phyloP scores from a whole-genome alignment of 129 eudicot genomes.

The Rutidosis leptorrhynchoides region DNA sequence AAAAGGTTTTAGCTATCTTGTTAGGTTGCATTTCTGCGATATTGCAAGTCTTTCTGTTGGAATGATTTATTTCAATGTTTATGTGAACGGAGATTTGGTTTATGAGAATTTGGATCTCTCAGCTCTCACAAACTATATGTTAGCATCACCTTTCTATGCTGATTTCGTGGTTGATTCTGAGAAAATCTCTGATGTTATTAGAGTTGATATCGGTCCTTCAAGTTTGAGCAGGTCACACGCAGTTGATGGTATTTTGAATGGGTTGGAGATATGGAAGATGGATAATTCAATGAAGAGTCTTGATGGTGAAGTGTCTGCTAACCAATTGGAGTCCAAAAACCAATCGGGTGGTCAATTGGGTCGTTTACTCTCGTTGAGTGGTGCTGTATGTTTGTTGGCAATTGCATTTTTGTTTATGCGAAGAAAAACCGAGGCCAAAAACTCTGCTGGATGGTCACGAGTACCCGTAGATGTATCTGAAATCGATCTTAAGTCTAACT shows the following conservation, averaged over 20 bases:
- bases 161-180: slow-evolving; percentile 66
- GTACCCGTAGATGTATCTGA: slow-evolving; percentile 73
- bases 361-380: slow-evolving; percentile 47
- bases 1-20: slow-evolving; percentile 56
- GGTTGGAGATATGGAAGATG: slow-evolving; percentile 74
- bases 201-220: slow-evolving; percentile 76
- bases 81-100: slow-evolving; percentile 73
- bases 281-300: slow-evolving; percentile 73
- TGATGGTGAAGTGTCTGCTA: slow-evolving; percentile 56
- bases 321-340: slow-evolving; percentile 41
- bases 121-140: slow-evolving; percentile 26
- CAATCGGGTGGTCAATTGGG: slow-evolving; percentile 39
- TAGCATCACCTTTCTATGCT: slow-evolving; percentile 92
- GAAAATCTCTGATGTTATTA: slow-evolving; percentile 41
- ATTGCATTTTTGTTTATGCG: slow-evolving; percentile 59
- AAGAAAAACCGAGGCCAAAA: slow-evolving; percentile 44
- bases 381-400: slow-evolving; percentile 61
- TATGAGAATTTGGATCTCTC: slow-evolving; percentile 73
- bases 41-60: slow-evolving; percentile 65
- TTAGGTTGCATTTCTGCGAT: slow-evolving; percentile 92
- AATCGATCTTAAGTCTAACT: slow-evolving; percentile 40
- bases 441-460: slow-evolving; percentile 57
- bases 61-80: slow-evolving; percentile 70
- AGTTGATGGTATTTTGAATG: slow-evolving; percentile 78
- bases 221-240: slow-evolving; percentile 54